Percentiles rank a stretch among this genome's conserved stretches.
phyloP scores from a whole-genome alignment of 495 filamentous ascomycete genomes.

The Xylaria venustula region DNA sequence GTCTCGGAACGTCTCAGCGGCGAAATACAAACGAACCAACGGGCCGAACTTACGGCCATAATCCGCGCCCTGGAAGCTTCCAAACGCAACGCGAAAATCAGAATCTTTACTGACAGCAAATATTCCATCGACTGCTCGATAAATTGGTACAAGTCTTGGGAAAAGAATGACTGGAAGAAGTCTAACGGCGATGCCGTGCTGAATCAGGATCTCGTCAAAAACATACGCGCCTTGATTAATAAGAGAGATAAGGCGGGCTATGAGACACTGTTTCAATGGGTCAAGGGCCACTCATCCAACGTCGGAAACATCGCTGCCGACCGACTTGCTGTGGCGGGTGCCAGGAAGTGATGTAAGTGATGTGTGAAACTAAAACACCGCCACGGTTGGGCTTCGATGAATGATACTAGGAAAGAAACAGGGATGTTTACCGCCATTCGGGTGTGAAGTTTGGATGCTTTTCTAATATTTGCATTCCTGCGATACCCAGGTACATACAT shows the following conservation, averaged over 20 bases:
- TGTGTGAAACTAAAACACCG: background rate
- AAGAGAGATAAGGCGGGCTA: slow-evolving; percentile 60
- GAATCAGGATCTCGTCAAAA: slow-evolving; percentile 80
- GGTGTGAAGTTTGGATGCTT: no score
- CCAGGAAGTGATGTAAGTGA: slow-evolving; percentile 18
- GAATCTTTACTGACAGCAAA: slow-evolving; percentile 76
- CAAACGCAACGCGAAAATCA: slow-evolving; percentile 43
- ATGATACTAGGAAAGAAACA: no score
- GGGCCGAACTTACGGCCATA: slow-evolving; percentile 88
- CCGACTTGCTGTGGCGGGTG: slow-evolving; percentile 65
- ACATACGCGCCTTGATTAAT: slow-evolving; percentile 69
- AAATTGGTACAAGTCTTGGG: slow-evolving; percentile 79
- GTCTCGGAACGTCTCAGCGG: slow-evolving; percentile 79
- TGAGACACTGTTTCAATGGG: slow-evolving; percentile 74
- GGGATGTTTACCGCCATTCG: no score
- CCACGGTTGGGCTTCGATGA: no score
- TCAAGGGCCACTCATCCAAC: slow-evolving; percentile 75
- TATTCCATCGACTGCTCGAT: slow-evolving; percentile 92
- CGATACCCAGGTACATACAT: slow-evolving; percentile 7
- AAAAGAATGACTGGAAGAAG: slow-evolving; percentile 75
- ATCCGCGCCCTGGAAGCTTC: slow-evolving; percentile 77
- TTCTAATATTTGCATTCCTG: slow-evolving; percentile 7
- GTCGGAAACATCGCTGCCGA: slow-evolving; percentile 80
- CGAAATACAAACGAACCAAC: slow-evolving; percentile 82
- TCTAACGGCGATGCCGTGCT: slow-evolving; percentile 67